A percentile compares a stretch with the other conserved stretches of the same genome.
phyloP scores from a whole-genome alignment of 257 asterid species.

The Ilex aquifolium region DNA sequence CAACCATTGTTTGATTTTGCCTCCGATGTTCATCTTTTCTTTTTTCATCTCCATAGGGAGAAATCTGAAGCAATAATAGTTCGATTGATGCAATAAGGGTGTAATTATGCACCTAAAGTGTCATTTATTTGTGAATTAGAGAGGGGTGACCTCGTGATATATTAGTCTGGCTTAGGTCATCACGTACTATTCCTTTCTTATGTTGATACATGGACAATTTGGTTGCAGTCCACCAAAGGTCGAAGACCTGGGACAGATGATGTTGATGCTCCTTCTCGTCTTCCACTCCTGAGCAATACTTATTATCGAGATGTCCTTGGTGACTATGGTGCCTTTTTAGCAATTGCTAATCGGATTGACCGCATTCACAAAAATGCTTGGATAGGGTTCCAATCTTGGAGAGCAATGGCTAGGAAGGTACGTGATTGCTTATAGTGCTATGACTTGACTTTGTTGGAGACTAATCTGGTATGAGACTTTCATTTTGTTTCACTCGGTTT shows the following conservation, averaged over 20 bases:
- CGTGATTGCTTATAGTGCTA: neutral
- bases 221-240: constrained; percentile 62
- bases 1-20: too few species aligned
- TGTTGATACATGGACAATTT: constrained; percentile 17
- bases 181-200: constrained; percentile 8
- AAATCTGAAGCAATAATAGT: neutral
- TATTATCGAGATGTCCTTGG: constrained; percentile 78
- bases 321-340: constrained; percentile 87
- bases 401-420: constrained; percentile 85
- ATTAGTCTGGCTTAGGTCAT: too few species aligned
- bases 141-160: too few species aligned
- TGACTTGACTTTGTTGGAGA: too few species aligned
- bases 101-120: too few species aligned
- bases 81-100: neutral
- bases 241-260: constrained; percentile 87
- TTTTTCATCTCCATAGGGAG: neutral
- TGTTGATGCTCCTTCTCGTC: constrained; percentile 82
- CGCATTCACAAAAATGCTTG: constrained; percentile 92
- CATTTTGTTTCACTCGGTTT: too few species aligned
- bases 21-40: neutral
- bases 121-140: too few species aligned
- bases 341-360: constrained; percentile 85
- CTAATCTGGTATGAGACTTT: too few species aligned
- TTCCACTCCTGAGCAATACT: constrained; percentile 55
- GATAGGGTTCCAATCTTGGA: constrained; percentile 99